Base-by-base conservation (phyloP, 306 rosid species). In the Inga laurina region DNA sequence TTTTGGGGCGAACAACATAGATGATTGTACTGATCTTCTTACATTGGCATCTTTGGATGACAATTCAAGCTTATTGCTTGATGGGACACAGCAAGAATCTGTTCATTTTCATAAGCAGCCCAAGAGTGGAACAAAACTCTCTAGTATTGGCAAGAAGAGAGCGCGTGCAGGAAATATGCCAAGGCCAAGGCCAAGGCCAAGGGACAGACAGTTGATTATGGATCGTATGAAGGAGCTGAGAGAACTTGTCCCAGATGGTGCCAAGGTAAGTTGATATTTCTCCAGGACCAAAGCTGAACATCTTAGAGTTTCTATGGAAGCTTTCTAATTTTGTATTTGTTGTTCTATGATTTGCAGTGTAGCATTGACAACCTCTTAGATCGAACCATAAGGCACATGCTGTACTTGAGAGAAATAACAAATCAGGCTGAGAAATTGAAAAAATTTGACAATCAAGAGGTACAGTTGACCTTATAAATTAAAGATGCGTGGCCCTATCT, bases 301-400 rank as follows among this genome's bases (percentile, higher is more conserved):
- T 46, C 49, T 71, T 66, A 24, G 48, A 68, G 39, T 59, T 77
- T 68, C 39, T 39, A 80, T 75, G 75, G 10, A 15, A 3, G 14
- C n/a, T 54, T 34, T 49, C 81, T 30, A 24, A 3, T 2, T 52
- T 22, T 67, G 82, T 61, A 59, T 69, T 39, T 48, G 72, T 79
- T 39, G 73, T 71, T 44, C 21, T 79, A 68, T 76, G 76, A 77
- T 67, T 73, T 89, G 21, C 97, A 96, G 99, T 91, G 94, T 89
- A 96, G 98, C 93, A 92, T 96, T 78, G 98, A 93, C 68, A 92
- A 88, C 71, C 99, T 96, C 51, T 85, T 96, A 85, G 98, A 96
- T 76, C 90, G 84, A 74, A 89, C 98, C 54, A 66, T 93, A 78
- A 92, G 91, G 81, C 99, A 93, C 85, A 88, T 96, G 96, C 79